Conservation (phyloP, 139 green algal genomes). For the Zygnema cylindricum region DNA sequence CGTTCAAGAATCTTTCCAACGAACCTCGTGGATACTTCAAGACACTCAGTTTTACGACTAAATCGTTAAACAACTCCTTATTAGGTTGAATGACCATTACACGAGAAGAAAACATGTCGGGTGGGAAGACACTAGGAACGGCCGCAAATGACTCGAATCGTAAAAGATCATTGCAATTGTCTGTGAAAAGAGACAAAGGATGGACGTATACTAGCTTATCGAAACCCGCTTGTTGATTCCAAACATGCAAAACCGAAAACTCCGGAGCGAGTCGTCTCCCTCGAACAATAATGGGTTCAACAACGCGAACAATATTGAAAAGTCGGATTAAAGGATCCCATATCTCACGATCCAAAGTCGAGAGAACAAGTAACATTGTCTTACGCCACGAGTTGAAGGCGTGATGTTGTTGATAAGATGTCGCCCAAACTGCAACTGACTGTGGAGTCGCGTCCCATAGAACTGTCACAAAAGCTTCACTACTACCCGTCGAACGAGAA, state of each 20-base stretch:
- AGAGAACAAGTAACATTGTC: constrained; percentile 51
- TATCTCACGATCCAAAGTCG: constrained; percentile 26
- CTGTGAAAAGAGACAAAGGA: constrained; percentile 40
- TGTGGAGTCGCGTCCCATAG: constrained; percentile 7
- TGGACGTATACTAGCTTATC: constrained; percentile 57
- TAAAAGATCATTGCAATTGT: constrained; percentile 53
- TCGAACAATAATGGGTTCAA: constrained; percentile 28
- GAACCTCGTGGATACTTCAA: constrained; percentile 22
- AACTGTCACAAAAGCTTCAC: constrained; percentile 30
- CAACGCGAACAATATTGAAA: constrained; percentile 50
- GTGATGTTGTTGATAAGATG: constrained; percentile 58
- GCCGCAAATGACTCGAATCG: constrained; percentile 50
- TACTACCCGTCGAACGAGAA: not conserved
- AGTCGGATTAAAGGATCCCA: constrained; percentile 46
- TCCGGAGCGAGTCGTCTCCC: not conserved
- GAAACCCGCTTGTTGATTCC: constrained; percentile 48
- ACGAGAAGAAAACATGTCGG: constrained; percentile 52
- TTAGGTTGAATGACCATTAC: constrained; percentile 55
- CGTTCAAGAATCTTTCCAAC: constrained; percentile 49
- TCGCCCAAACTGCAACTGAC: constrained; percentile 43
- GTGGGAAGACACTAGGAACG: constrained; percentile 52
- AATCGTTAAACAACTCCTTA: constrained; percentile 33
- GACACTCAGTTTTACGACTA: not conserved
- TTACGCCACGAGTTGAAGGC: constrained; percentile 54
- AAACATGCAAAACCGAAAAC: constrained; percentile 42